Percentiles rank a stretch among this genome's conserved stretches.
Conservation (phyloP, 192 early-diverging fungal species). For the Chytriomyces sp. region DNA sequence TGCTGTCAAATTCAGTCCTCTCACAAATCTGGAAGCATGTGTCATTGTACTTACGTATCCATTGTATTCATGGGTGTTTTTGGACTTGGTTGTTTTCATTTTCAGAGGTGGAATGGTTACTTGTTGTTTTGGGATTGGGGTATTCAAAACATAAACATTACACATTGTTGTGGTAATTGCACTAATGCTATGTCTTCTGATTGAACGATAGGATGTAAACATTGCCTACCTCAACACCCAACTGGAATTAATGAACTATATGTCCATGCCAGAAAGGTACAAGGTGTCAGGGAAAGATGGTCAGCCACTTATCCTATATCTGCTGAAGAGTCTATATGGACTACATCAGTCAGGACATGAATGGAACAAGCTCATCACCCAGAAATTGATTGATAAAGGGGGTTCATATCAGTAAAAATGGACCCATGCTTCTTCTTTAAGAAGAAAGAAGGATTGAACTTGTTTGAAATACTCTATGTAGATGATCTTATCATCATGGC, state of each 20-base stretch:
- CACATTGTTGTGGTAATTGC: constrained; percentile 2
- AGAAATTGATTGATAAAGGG: background rate
- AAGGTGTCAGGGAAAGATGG: constrained; percentile 9
- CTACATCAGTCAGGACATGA: constrained; percentile 23
- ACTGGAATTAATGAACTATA: constrained; percentile 19
- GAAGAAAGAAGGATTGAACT: background rate
- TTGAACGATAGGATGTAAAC: constrained; percentile 26
- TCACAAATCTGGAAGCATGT: too few relatives aligned
- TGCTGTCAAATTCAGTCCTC: too few relatives aligned
- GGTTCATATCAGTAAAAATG: constrained; percentile 13
- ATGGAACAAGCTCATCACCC: constrained; percentile 27
- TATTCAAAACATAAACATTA: constrained; percentile 13
- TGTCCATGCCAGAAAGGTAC: constrained; percentile 17
- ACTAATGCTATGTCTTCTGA: background rate
- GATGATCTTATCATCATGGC: constrained; percentile 28
- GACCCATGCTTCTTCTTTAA: background rate
- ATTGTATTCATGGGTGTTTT: too few relatives aligned
- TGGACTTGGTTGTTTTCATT: too few relatives aligned
- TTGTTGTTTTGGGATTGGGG: too few relatives aligned
- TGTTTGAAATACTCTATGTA: constrained; percentile 18
- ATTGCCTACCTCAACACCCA: constrained; percentile 30
- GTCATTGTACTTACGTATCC: too few relatives aligned
- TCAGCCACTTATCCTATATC: background rate
- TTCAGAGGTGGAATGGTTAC: too few relatives aligned
- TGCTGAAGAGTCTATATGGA: constrained; percentile 30